Percentiles rank a stretch among this genome's conserved stretches.
Conservation (phyloP, 441 rosid genomes). For the Populus hybrid region DNA sequence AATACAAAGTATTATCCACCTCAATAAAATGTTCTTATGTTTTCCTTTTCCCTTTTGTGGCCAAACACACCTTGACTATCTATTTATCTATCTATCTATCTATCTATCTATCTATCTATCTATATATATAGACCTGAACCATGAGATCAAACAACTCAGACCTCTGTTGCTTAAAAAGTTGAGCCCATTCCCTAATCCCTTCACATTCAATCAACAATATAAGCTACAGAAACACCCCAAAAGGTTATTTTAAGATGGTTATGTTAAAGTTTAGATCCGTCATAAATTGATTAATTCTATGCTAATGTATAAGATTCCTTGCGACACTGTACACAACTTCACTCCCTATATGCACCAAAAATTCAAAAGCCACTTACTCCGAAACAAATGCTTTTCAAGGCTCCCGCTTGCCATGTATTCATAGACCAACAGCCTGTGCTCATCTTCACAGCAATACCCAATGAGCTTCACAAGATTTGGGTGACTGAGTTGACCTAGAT, state of each 20-base stretch:
- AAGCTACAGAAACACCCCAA: background rate
- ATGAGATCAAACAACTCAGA: background rate
- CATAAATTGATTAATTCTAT: background rate
- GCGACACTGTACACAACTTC: background rate
- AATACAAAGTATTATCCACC: background rate
- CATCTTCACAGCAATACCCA: constrained; percentile 98
- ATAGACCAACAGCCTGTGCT: constrained; percentile 85
- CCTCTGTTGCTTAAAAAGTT: background rate
- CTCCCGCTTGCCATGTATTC: constrained; percentile 97
- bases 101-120: no score
- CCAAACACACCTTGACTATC: background rate
- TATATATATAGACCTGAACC: background rate
- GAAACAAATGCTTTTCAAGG: constrained; percentile 91
- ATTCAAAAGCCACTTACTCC: constrained; percentile 51
- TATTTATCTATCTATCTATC: no score
- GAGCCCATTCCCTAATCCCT: background rate
- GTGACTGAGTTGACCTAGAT: constrained; percentile 91
- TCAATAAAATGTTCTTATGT: background rate
- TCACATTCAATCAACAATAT: background rate
- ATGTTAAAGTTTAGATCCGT: background rate
- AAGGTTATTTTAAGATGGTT: background rate
- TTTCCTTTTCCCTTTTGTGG: background rate
- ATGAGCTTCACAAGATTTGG: constrained; percentile 94
- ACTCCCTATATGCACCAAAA: background rate
- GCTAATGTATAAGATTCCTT: background rate